Evolutionary conservation across 352 stramenopile genomes (phyloP).

Genomic region (Thalassiosira pacifica): DNA sequence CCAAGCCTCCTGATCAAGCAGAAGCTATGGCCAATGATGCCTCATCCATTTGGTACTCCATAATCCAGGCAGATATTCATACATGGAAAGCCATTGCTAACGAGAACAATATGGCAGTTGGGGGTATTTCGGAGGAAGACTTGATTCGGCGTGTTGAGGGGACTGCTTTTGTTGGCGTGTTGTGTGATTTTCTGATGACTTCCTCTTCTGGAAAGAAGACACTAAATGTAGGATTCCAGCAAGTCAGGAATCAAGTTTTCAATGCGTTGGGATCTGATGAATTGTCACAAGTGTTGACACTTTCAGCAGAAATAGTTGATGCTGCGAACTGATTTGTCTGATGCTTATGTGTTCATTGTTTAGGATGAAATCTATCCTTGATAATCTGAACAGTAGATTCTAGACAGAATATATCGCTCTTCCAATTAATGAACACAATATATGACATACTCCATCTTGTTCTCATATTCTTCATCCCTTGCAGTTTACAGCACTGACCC

Average conservation of each 20-base stretch:
- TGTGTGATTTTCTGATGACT: slow-evolving; percentile 19
- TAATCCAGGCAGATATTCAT: slow-evolving; percentile 44
- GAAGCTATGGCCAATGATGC: slow-evolving; percentile 28
- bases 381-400: too few species aligned
- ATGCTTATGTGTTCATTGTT: too few species aligned
- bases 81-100: slow-evolving; percentile 41
- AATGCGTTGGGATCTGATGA: slow-evolving; percentile 38
- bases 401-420: too few species aligned
- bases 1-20: slow-evolving; percentile 24
- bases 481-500: too few species aligned
- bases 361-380: too few species aligned
- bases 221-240: slow-evolving; percentile 35
- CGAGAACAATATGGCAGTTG: slow-evolving; percentile 43
- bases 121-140: slow-evolving; percentile 34
- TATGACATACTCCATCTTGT: too few species aligned
- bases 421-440: too few species aligned
- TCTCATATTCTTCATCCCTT: too few species aligned
- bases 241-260: slow-evolving; percentile 33
- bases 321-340: slow-evolving; percentile 33
- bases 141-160: slow-evolving; percentile 22
- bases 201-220: slow-evolving; percentile 15
- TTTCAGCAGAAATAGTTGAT: slow-evolving; percentile 37
- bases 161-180: slow-evolving; percentile 41
- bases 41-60: slow-evolving; percentile 44
- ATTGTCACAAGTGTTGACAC: slow-evolving; percentile 40